Evolutionary conservation across 2,329 filamentous ascomycete species (phyloP).

Genomic region (Aspergillus nomiae): DNA sequence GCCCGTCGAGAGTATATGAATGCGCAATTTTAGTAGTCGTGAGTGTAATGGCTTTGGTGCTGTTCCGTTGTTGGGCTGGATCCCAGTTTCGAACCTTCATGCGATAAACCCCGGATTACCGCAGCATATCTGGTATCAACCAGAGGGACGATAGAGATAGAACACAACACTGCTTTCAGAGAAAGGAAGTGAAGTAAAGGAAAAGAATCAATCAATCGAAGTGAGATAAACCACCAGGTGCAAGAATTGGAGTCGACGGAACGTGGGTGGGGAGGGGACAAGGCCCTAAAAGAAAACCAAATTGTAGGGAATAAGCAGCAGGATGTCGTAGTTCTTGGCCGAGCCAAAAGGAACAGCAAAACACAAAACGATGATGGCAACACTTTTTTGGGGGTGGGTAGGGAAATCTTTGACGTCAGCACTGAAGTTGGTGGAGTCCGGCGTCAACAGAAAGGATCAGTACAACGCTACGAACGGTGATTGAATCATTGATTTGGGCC

Average conservation of each 20-base stretch:
- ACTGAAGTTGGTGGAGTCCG: not conserved
- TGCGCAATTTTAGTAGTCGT: not conserved
- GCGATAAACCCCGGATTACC: not conserved
- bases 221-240: not conserved
- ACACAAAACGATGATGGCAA: constrained; percentile 1
- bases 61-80: constrained; percentile 1
- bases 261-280: not conserved
- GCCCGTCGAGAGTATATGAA: not conserved
- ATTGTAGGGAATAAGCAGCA: not conserved
- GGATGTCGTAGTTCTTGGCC: not conserved
- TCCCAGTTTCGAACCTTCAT: constrained; percentile 2
- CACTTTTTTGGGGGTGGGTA: not conserved
- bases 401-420: constrained; percentile 21
- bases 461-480: constrained; percentile 3
- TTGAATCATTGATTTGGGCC: not conserved
- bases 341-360: not conserved
- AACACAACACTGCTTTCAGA: not conserved
- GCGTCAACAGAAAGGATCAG: not conserved
- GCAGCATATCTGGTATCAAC: constrained; percentile 7
- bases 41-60: not conserved
- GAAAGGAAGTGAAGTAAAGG: not conserved
- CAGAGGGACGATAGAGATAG: not conserved
- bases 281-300: not conserved
- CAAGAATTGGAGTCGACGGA: not conserved
- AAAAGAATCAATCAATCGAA: not conserved